phyloP scores from a whole-genome alignment of 768 basidiomycete species.

The Sutorius australiensis region DNA sequence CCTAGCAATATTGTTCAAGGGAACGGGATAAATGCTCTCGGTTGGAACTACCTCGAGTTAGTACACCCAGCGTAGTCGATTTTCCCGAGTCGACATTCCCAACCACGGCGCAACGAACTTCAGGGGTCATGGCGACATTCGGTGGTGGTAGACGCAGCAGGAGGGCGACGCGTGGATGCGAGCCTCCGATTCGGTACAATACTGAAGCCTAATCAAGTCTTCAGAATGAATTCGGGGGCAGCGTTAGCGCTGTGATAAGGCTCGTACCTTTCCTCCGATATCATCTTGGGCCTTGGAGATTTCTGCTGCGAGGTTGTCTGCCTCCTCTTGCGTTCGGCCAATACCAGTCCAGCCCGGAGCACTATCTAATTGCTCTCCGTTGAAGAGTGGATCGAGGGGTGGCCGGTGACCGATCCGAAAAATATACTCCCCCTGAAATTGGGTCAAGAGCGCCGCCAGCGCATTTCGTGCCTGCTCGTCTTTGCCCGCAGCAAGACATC shows the following conservation, averaged over 20 bases:
- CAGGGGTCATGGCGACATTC: conserved; percentile 74
- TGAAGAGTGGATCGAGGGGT: conserved; percentile 51
- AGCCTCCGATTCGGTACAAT: conserved; percentile 45
- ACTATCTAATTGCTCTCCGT: conserved; percentile 44
- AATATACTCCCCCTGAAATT: conserved; percentile 68
- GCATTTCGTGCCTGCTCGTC: conserved; percentile 58
- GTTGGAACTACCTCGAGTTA: conserved; percentile 71
- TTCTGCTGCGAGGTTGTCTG: conserved; percentile 43
- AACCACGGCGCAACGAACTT: conserved; percentile 93
- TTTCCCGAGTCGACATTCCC: conserved; percentile 96
- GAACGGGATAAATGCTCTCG: conserved; percentile 18
- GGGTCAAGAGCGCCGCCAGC: conserved; percentile 64
- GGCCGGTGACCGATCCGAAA: conserved; percentile 71
- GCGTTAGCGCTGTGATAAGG: not conserved
- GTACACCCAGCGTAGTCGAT: conserved; percentile 88
- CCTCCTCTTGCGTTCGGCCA: conserved; percentile 46
- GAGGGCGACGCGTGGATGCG: conserved; percentile 54
- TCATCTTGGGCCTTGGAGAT: conserved; percentile 60
- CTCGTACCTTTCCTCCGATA: conserved; percentile 72
- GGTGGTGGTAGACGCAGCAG: conserved; percentile 74
- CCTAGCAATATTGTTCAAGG: conserved; percentile 38
- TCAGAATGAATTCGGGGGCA: not conserved
- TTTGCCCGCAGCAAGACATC: conserved; percentile 40
- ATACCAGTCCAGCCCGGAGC: conserved; percentile 54
- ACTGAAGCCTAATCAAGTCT: conserved; percentile 45